A percentile compares a stretch with the other conserved stretches of the same genome.
Evolutionary conservation across 192 early-diverging fungal species (phyloP).

Genomic region (Entomortierella parvispora): DNA sequence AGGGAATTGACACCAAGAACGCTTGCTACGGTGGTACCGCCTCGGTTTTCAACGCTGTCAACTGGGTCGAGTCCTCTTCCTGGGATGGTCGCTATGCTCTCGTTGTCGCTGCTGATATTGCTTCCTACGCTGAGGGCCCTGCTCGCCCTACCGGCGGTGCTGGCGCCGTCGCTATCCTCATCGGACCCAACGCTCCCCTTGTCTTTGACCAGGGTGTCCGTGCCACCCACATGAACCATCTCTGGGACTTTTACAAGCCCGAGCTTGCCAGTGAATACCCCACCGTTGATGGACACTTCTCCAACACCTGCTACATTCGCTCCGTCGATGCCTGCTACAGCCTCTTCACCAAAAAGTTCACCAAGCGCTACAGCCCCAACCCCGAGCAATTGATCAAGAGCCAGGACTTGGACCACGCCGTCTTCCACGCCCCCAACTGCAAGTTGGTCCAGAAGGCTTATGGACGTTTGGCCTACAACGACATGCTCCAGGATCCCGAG

Average conservation of each 20-base stretch:
- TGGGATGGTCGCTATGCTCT: constrained; percentile 95
- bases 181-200: constrained; percentile 93
- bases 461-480: constrained; percentile 92
- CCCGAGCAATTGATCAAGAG: constrained; percentile 54
- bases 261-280: constrained; percentile 98
- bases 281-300: constrained; percentile 95
- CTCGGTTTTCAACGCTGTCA: constrained; percentile 95
- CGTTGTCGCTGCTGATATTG: constrained; percentile 95
- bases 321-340: constrained; percentile 91
- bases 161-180: constrained; percentile 90
- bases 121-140: constrained; percentile 90
- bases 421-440: constrained; percentile 98
- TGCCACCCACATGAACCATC: constrained; percentile 95
- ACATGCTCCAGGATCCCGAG: constrained; percentile 85
- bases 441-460: constrained; percentile 97
- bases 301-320: constrained; percentile 91
- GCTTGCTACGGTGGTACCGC: constrained; percentile 99
- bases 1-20: constrained; percentile 98
- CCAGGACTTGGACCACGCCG: constrained; percentile 78
- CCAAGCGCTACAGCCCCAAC: constrained; percentile 39
- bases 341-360: constrained; percentile 78
- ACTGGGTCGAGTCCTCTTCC: constrained; percentile 94
- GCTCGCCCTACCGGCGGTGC: constrained; percentile 96
- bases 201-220: constrained; percentile 91
- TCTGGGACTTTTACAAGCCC: constrained; percentile 99